Evolutionary conservation across 306 rosid genomes (phyloP).

Genomic region (Potentilla sterilis): DNA sequence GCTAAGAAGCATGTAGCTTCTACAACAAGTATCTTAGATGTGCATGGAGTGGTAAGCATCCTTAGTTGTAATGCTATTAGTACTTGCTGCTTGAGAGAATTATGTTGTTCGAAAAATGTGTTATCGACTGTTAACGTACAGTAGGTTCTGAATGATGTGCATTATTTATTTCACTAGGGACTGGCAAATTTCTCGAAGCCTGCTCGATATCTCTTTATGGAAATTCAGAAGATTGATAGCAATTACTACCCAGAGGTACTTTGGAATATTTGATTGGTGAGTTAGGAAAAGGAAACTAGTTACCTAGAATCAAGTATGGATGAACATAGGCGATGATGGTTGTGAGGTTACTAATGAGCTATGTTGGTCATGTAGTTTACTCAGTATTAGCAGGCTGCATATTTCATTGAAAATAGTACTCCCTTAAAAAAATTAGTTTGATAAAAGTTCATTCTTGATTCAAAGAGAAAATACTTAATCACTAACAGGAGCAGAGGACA

Average conservation of each 20-base stretch:
- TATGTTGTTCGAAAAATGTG: not conserved
- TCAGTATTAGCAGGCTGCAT: not conserved
- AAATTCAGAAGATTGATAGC: conserved; percentile 88
- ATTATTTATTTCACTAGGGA: conserved; percentile 52
- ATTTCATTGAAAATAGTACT: not conserved
- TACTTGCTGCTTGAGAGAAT: not conserved
- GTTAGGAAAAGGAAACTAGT: not conserved
- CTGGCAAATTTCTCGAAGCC: conserved; percentile 90
- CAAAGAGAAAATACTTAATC: not conserved
- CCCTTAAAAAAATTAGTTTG: not conserved
- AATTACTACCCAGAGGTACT: conserved; percentile 91
- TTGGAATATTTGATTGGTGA: conserved; percentile 18
- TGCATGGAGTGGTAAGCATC: conserved; percentile 67
- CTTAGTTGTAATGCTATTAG: conserved; percentile 6
- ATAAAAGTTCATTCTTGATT: not conserved
- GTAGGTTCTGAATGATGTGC: not conserved
- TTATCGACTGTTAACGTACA: not conserved
- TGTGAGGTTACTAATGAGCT: not conserved
- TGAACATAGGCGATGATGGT: not conserved
- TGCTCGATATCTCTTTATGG: conserved; percentile 68
- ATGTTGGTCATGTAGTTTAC: not conserved
- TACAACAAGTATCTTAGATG: conserved; percentile 87
- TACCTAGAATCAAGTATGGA: not conserved
- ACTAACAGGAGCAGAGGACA: not conserved
- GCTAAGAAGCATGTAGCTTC: conserved; percentile 84